These are phyloP conservation scores for Vitis hybrid DNA, from an alignment of 177 flowering plant species.

Conservation along the genomic window DNA sequence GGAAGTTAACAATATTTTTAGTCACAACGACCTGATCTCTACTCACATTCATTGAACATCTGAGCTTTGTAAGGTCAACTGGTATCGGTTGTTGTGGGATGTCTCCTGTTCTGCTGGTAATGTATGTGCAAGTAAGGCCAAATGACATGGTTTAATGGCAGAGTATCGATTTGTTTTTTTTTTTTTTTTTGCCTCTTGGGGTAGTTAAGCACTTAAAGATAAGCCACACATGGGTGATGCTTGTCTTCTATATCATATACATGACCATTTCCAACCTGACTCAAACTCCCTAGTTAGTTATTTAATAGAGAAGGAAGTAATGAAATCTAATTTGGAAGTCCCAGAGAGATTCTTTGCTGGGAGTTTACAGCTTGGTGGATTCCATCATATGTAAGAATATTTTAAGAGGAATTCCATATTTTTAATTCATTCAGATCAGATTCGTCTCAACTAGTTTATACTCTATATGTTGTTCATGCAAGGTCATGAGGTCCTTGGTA, in stretches of 20 bases:
- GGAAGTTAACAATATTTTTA: neutral
- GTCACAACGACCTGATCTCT: constrained; percentile 2
- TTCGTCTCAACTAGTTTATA: neutral
- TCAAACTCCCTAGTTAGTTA: neutral
- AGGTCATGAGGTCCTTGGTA: neutral
- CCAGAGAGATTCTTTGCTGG: neutral
- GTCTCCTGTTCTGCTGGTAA: constrained; percentile 14
- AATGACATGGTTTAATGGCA: constrained; percentile 5
- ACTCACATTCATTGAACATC: constrained; percentile 19
- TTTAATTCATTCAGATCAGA: neutral
- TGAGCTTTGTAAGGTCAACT: constrained; percentile 9
- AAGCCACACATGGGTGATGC: no score
- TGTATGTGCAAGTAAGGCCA: constrained; percentile 5
- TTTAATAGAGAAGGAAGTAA: neutral
- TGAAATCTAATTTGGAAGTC: neutral
- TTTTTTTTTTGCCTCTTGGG: neutral
- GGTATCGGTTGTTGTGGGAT: constrained; percentile 11
- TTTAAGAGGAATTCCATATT: neutral
- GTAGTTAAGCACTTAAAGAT: neutral
- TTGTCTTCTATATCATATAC: no score
- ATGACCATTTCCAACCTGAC: no score
- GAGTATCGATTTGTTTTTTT: neutral
- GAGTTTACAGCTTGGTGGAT: constrained; percentile 8
- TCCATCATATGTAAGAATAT: constrained; percentile 2
- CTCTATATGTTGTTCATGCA: neutral